phyloP scores from a whole-genome alignment of 2,329 filamentous ascomycete species.

The Seiridium unicorne region DNA sequence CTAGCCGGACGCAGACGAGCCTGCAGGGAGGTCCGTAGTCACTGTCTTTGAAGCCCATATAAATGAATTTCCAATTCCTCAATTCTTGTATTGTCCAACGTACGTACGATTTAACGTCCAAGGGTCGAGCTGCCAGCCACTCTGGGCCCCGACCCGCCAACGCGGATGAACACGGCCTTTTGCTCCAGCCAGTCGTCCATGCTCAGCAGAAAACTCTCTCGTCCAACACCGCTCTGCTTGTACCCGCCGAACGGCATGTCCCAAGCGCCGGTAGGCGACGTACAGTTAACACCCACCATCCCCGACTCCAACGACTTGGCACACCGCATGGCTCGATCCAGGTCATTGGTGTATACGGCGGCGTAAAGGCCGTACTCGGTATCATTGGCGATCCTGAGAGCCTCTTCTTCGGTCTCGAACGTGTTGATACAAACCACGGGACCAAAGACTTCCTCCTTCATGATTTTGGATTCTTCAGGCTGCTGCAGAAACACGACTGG shows the following conservation, averaged over 20 bases:
- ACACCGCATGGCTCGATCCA: constrained; percentile 41
- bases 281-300: constrained; percentile 58
- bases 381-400: constrained; percentile 52
- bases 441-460: constrained; percentile 63
- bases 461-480: constrained; percentile 43
- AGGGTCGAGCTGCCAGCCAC: too few species aligned
- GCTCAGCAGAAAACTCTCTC: constrained; percentile 33
- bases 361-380: constrained; percentile 55
- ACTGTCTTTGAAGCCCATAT: too few species aligned
- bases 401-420: constrained; percentile 57
- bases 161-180: constrained; percentile 28
- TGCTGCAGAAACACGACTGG: constrained; percentile 45
- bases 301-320: constrained; percentile 56
- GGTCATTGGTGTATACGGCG: constrained; percentile 53
- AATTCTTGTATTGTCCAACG: too few species aligned
- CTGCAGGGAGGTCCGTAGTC: too few species aligned
- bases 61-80: too few species aligned
- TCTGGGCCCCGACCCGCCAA: neutral
- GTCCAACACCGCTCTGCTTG: constrained; percentile 36
- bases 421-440: constrained; percentile 59
- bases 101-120: too few species aligned
- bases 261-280: constrained; percentile 31
- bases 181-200: constrained; percentile 33
- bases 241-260: constrained; percentile 42
- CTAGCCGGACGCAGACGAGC: too few species aligned